phyloP scores from a whole-genome alignment of 164 flowering plant genomes.

The Stephania japonica region DNA sequence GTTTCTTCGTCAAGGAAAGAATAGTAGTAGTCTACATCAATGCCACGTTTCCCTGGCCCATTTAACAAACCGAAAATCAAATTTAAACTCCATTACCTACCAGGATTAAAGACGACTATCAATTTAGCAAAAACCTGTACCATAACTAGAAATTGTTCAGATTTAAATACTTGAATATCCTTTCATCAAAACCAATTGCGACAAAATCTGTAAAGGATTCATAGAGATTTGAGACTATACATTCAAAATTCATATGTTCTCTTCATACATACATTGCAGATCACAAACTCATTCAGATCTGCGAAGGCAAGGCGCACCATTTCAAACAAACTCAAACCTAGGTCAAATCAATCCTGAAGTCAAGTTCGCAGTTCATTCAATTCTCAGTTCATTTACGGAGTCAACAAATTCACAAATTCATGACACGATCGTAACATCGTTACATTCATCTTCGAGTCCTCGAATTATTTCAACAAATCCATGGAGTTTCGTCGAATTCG shows the following conservation, averaged over 20 bases:
- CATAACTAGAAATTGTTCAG: too few relatives aligned
- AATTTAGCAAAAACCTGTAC: too few relatives aligned
- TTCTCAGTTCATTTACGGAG: too few relatives aligned
- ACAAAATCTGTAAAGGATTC: not conserved
- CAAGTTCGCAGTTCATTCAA: too few relatives aligned
- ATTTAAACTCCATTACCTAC: not conserved
- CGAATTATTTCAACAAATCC: not conserved
- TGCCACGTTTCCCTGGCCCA: constrained; percentile 6
- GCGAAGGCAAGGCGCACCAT: not conserved
- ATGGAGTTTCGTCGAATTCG: not conserved
- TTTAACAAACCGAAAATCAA: not conserved
- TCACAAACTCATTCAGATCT: not conserved
- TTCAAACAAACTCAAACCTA: too few relatives aligned
- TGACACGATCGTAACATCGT: not conserved
- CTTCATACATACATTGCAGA: not conserved
- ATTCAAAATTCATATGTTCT: not conserved
- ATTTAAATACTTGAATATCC: too few relatives aligned
- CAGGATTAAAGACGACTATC: not conserved
- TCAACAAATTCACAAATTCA: not conserved
- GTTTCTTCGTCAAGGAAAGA: constrained; percentile 15
- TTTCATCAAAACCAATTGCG: not conserved
- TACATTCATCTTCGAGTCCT: not conserved
- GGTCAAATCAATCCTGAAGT: too few relatives aligned
- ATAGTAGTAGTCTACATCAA: constrained; percentile 7
- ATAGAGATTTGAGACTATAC: not conserved